Percentiles rank a stretch among this genome's conserved stretches.
Conservation (phyloP, 164 flowering plant genomes). For the Cinnamomum micranthum region DNA sequence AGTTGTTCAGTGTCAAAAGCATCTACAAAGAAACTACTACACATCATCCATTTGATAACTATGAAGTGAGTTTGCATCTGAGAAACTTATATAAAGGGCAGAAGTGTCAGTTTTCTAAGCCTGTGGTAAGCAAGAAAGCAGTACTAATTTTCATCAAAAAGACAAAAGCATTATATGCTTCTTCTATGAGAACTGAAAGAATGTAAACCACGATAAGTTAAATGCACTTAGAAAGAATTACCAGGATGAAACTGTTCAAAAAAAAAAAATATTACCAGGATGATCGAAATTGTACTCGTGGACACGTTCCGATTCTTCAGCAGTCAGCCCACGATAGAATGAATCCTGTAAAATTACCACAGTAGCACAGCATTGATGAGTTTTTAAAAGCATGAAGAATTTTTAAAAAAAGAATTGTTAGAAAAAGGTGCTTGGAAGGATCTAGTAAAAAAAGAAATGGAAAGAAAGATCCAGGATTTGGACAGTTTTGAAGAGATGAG, state of each 20-base stretch:
- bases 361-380: not conserved
- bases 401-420: not conserved
- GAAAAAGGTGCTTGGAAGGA: too few species aligned
- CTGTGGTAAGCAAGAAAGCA: not conserved
- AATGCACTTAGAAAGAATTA: constrained; percentile 10
- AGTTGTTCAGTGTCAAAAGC: constrained; percentile 97
- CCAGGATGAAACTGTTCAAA: constrained; percentile 37
- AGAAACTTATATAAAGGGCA: too few species aligned
- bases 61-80: too few species aligned
- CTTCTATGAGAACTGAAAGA: not conserved
- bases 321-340: constrained; percentile 56
- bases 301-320: constrained; percentile 48
- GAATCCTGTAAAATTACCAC: constrained; percentile 39
- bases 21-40: constrained; percentile 45
- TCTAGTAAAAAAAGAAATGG: too few species aligned
- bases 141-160: not conserved
- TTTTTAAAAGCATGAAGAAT: not conserved
- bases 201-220: not conserved
- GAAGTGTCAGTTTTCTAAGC: too few species aligned
- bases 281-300: constrained; percentile 63
- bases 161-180: not conserved
- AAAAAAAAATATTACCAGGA: constrained; percentile 32
- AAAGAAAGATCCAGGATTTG: too few species aligned
- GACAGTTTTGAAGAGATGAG: too few species aligned
- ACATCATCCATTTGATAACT: constrained; percentile 1